Conservation (phyloP, 2,329 filamentous ascomycete species). For the Hymenoscyphus scutula region DNA sequence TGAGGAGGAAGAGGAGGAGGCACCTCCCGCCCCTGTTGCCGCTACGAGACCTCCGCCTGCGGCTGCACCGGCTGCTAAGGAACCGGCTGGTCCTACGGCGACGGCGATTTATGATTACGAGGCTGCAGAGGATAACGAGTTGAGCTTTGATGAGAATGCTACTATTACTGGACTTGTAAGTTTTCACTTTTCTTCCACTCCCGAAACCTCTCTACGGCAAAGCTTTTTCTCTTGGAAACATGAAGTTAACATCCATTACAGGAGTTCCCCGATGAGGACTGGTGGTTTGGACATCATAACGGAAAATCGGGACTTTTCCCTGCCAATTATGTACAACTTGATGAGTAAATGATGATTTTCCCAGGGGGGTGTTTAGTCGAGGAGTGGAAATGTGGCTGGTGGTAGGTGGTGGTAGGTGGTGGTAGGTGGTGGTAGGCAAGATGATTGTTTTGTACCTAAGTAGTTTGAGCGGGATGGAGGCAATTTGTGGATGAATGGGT, state of each 20-base stretch:
- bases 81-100: conserved; percentile 59
- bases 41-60: conserved; percentile 33
- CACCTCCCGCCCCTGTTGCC: conserved; percentile 27
- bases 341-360: conserved; percentile 27
- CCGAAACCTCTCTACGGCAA: background rate
- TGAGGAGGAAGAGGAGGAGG: conserved; percentile 43
- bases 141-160: conserved; percentile 86
- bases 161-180: conserved; percentile 75
- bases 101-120: conserved; percentile 94
- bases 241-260: conserved; percentile 35
- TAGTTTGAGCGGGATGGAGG: too few relatives aligned
- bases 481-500: too few relatives aligned
- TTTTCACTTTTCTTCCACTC: conserved; percentile 24
- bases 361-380: background rate
- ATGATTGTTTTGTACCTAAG: too few relatives aligned
- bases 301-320: conserved; percentile 83
- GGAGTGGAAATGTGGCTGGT: too few relatives aligned
- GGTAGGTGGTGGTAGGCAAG: too few relatives aligned
- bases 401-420: background rate
- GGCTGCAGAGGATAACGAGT: conserved; percentile 87
- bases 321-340: conserved; percentile 65
- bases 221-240: background rate
- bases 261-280: conserved; percentile 98
- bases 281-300: conserved; percentile 90
- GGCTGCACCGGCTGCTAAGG: conserved; percentile 41